Percentiles rank a stretch among this genome's conserved stretches.
Conservation (phyloP, 352 stramenopile genomes). For the Globisporangium spiculum region DNA sequence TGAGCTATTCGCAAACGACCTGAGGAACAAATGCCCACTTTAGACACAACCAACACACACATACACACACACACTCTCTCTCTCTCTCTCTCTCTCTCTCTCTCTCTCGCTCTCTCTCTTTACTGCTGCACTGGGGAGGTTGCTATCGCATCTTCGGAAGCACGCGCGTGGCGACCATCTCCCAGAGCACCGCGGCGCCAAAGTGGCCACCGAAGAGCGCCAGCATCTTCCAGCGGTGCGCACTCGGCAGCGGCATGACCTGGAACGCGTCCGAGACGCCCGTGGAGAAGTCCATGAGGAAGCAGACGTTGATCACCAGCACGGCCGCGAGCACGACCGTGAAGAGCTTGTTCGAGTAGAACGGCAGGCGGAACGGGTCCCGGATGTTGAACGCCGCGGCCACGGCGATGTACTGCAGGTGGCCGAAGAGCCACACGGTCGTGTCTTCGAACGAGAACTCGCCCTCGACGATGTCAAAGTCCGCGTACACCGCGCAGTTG, state of each 20-base stretch:
- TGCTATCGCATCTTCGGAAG: slow-evolving; percentile 22
- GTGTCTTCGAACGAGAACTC: slow-evolving; percentile 51
- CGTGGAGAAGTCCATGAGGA: slow-evolving; percentile 39
- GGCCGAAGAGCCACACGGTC: slow-evolving; percentile 53
- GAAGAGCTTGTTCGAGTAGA: slow-evolving; percentile 46
- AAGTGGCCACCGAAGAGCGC: slow-evolving; percentile 41
- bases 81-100: not conserved
- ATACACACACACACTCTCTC: not conserved
- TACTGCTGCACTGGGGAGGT: not conserved
- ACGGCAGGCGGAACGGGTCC: slow-evolving; percentile 44
- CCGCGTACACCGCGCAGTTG: slow-evolving; percentile 20
- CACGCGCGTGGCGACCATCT: slow-evolving; percentile 25
- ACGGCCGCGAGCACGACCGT: slow-evolving; percentile 23
- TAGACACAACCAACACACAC: not conserved
- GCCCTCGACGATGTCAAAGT: slow-evolving; percentile 25
- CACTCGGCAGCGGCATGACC: slow-evolving; percentile 34
- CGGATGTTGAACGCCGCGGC: slow-evolving; percentile 56
- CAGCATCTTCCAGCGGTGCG: slow-evolving; percentile 42
- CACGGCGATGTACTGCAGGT: slow-evolving; percentile 51
- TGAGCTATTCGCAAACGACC: not conserved
- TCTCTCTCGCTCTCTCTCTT: not conserved
- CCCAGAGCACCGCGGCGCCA: slow-evolving; percentile 21
- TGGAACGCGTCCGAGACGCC: slow-evolving; percentile 43
- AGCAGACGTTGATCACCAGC: slow-evolving; percentile 47
- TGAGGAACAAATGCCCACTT: not conserved